Conservation (phyloP, 225 moss, liverwort and hornwort genomes). For the Asterella californica region DNA sequence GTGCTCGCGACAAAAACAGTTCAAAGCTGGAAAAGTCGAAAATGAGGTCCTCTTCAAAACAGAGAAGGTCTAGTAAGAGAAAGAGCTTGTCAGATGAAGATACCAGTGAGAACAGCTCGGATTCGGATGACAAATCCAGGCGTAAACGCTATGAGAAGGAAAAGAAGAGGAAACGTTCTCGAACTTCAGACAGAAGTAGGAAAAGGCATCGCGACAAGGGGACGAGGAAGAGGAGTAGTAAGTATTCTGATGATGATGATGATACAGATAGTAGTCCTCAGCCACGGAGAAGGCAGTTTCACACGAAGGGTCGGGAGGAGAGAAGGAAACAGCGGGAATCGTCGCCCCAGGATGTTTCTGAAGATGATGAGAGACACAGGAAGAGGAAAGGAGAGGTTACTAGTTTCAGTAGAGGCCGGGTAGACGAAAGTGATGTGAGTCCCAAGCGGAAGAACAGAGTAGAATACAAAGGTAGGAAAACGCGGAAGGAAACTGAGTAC, state of each 20-base stretch:
- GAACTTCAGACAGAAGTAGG: slow-evolving; percentile 9
- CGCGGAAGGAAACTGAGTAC: no score
- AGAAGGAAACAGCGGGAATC: slow-evolving; percentile 17
- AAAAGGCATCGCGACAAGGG: slow-evolving; percentile 28
- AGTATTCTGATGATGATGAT: slow-evolving; percentile 27
- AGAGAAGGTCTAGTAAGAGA: slow-evolving; percentile 41
- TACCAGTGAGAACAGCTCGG: slow-evolving; percentile 27
- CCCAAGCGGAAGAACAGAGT: neutral
- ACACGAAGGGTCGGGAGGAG: slow-evolving; percentile 15
- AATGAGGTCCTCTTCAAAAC: slow-evolving; percentile 45
- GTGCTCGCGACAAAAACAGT: slow-evolving; percentile 28
- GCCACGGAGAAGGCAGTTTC: slow-evolving; percentile 10
- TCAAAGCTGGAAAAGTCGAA: slow-evolving; percentile 33
- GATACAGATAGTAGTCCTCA: slow-evolving; percentile 42
- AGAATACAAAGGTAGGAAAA: no score
- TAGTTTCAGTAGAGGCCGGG: neutral
- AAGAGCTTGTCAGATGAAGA: slow-evolving; percentile 23
- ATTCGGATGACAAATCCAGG: slow-evolving; percentile 20
- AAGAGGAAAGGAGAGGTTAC: neutral
- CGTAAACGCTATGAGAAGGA: slow-evolving; percentile 31
- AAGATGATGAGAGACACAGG: neutral
- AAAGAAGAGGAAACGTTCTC: slow-evolving; percentile 16
- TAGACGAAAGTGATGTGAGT: neutral
- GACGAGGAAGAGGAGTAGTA: slow-evolving; percentile 31
- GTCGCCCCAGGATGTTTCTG: neutral